Conservation (phyloP, 805 yeast genomes). For the Wickerhamomyces sydowiorum region DNA sequence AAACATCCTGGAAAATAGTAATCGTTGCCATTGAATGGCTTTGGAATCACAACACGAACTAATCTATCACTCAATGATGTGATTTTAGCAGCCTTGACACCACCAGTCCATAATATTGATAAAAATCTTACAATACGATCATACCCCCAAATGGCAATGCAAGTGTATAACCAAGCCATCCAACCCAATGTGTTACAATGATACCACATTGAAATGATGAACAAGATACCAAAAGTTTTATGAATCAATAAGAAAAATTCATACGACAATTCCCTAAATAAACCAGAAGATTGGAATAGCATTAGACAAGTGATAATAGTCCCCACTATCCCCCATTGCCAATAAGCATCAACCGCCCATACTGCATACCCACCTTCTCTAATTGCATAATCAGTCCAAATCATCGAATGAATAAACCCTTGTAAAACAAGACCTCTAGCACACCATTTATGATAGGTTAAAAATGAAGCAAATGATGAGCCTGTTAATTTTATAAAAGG, state of each 20-base stretch:
- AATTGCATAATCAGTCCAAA: constrained; percentile 44
- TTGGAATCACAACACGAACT: constrained; percentile 34
- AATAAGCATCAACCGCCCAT: constrained; percentile 41
- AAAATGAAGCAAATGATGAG: constrained; percentile 49
- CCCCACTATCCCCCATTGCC: constrained; percentile 44
- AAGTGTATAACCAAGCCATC: constrained; percentile 45
- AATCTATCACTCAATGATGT: constrained; percentile 22
- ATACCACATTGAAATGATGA: constrained; percentile 50
- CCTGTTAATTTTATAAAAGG: constrained; percentile 59
- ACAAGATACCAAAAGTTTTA: constrained; percentile 46
- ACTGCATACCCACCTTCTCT: constrained; percentile 33
- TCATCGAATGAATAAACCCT: constrained; percentile 49
- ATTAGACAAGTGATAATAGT: constrained; percentile 39
- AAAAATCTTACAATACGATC: constrained; percentile 56
- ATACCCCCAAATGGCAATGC: constrained; percentile 63
- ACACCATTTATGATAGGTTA: constrained; percentile 61
- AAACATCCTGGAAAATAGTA: constrained; percentile 45
- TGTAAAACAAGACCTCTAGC: constrained; percentile 47
- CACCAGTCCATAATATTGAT: constrained; percentile 56
- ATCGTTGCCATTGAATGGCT: constrained; percentile 39
- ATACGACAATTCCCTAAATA: constrained; percentile 48
- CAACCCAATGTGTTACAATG: constrained; percentile 52
- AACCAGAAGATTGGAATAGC: constrained; percentile 40
- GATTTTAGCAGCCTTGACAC: constrained; percentile 40
- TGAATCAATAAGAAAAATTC: constrained; percentile 59